phyloP scores from a whole-genome alignment of 352 stramenopile genomes.

The Globisporangium camurandrum region DNA sequence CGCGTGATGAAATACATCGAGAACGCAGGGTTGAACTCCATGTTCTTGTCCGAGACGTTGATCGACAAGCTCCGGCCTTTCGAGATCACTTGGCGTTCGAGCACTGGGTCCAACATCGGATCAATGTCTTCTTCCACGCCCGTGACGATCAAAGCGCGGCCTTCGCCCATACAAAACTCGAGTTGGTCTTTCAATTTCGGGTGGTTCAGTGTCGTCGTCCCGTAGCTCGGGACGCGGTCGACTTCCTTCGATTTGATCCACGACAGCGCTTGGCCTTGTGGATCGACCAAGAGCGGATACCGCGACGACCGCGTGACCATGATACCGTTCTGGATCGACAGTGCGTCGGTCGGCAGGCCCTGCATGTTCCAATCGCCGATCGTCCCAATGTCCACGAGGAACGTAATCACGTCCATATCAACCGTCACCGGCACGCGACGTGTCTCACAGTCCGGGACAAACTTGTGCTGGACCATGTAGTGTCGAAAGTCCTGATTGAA shows the following conservation, averaged over 20 bases:
- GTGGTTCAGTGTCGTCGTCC: constrained; percentile 93
- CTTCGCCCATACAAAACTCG: constrained; percentile 97
- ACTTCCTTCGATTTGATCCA: constrained; percentile 97
- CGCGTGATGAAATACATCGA: constrained; percentile 98
- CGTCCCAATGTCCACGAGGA: constrained; percentile 96
- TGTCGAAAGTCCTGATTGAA: constrained; percentile 98
- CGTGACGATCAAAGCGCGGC: constrained; percentile 90
- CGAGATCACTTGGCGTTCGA: constrained; percentile 95
- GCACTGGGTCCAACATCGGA: constrained; percentile 96
- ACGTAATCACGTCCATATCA: constrained; percentile 95
- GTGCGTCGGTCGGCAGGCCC: constrained; percentile 93
- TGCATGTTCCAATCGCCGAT: constrained; percentile 99
- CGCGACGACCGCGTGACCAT: constrained; percentile 95
- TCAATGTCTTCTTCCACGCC: constrained; percentile 98
- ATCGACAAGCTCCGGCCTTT: constrained; percentile 97
- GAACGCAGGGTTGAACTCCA: constrained; percentile 97
- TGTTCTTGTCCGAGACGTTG: constrained; percentile 98
- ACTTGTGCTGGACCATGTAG: constrained; percentile 96
- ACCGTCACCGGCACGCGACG: constrained; percentile 91
- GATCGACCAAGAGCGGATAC: constrained; percentile 96
- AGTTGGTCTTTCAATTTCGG: constrained; percentile 97
- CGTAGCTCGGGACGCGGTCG: constrained; percentile 92
- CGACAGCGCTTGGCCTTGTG: constrained; percentile 94
- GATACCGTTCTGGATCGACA: constrained; percentile 98
- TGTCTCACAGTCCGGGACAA: constrained; percentile 89